These are phyloP conservation scores for Candida argentea DNA, from an alignment of 805 yeast genomes.

Conservation along the genomic window DNA sequence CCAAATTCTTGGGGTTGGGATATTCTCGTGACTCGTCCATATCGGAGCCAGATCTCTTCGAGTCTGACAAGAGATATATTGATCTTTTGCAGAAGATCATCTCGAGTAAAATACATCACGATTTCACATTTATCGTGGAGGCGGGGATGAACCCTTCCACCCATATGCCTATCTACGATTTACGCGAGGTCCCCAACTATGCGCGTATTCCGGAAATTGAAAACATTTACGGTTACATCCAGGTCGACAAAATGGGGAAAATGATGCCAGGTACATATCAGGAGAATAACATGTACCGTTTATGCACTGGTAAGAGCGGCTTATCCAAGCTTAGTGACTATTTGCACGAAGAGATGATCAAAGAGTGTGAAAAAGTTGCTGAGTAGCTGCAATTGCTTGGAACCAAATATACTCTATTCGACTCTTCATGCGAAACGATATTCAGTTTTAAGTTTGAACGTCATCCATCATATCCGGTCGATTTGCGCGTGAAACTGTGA, in stretches of 20 bases:
- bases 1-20: conserved; percentile 6
- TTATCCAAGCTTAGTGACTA: conserved; percentile 43
- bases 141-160: conserved; percentile 42
- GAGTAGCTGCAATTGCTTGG: too few relatives aligned
- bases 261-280: conserved; percentile 50
- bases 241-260: conserved; percentile 43
- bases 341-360: conserved; percentile 28
- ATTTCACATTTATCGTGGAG: conserved; percentile 46
- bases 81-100: conserved; percentile 17
- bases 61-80: conserved; percentile 18
- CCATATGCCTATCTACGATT: conserved; percentile 64
- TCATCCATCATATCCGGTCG: too few relatives aligned
- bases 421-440: too few relatives aligned
- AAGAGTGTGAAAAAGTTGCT: conserved; percentile 2
- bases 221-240: conserved; percentile 61
- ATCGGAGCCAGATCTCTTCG: conserved; percentile 14
- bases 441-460: too few relatives aligned
- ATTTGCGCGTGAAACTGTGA: too few relatives aligned
- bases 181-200: conserved; percentile 52
- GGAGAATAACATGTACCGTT: conserved; percentile 47
- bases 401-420: neutral
- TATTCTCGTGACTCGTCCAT: conserved; percentile 1
- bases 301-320: conserved; percentile 37
- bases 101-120: conserved; percentile 22
- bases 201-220: conserved; percentile 64